A percentile compares a stretch with the other conserved stretches of the same genome.
These are phyloP conservation scores for Bryopsis sp. DNA, from an alignment of 139 green algal genomes.

Conservation along the genomic window DNA sequence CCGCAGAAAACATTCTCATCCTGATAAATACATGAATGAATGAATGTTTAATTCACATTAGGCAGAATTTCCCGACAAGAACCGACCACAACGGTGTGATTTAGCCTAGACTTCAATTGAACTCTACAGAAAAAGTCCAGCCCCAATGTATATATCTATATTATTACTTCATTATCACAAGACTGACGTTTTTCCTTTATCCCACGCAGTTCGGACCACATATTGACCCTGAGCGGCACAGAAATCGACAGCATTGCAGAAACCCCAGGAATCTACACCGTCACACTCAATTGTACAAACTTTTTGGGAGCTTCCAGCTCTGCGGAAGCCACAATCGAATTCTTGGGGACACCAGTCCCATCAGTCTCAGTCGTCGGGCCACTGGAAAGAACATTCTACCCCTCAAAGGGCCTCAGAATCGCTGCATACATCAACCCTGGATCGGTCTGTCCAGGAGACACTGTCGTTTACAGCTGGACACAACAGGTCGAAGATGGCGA, in stretches of 20 bases:
- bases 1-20: background rate
- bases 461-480: constrained; percentile 1
- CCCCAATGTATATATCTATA: too few relatives aligned
- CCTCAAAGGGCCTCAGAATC: background rate
- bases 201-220: background rate
- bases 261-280: background rate
- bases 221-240: background rate
- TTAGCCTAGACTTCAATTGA: too few relatives aligned
- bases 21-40: too few relatives aligned
- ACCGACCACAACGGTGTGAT: too few relatives aligned
- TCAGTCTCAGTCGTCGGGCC: background rate
- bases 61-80: too few relatives aligned
- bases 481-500: background rate
- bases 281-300: constrained; percentile 3
- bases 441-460: constrained; percentile 13
- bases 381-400: background rate
- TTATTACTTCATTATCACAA: too few relatives aligned
- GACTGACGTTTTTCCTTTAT: background rate
- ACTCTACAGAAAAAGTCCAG: too few relatives aligned
- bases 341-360: background rate
- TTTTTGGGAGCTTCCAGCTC: background rate
- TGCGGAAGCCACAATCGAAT: background rate
- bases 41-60: too few relatives aligned
- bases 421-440: background rate
- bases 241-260: background rate